Evolutionary conservation across 805 yeast species (phyloP).

Genomic region (Clavispora vitiphila): DNA sequence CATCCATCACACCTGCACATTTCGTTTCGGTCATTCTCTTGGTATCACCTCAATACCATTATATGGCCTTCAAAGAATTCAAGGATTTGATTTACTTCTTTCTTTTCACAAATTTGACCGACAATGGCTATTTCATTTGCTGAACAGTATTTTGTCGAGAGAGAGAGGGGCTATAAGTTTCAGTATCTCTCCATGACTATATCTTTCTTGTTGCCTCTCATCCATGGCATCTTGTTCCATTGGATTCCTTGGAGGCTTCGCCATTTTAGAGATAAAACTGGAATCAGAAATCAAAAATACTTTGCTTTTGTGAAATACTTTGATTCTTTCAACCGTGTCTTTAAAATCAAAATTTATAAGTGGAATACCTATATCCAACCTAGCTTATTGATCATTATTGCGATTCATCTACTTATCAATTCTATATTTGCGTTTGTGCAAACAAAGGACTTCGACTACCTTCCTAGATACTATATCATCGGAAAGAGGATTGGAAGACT

Average conservation of each 20-base stretch:
- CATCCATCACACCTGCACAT: not conserved
- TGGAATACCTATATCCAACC: constrained; percentile 36
- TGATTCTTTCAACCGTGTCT: constrained; percentile 24
- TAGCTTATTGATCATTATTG: constrained; percentile 27
- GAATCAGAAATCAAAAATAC: constrained; percentile 14
- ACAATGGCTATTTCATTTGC: constrained; percentile 28
- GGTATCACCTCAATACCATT: not conserved
- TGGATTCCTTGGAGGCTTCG: constrained; percentile 38
- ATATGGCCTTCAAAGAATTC: not conserved
- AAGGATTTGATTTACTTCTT: not conserved
- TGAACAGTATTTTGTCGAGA: constrained; percentile 36
- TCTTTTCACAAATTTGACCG: not conserved
- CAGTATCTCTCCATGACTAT: constrained; percentile 33
- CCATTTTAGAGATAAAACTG: constrained; percentile 13
- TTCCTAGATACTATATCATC: constrained; percentile 34
- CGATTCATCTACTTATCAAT: constrained; percentile 24
- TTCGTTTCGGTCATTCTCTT: not conserved
- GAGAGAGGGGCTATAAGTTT: constrained; percentile 27
- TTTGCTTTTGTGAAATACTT: constrained; percentile 25
- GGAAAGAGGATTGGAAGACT: constrained; percentile 40
- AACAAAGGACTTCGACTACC: constrained; percentile 36
- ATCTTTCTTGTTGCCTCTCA: constrained; percentile 19
- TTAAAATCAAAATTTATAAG: constrained; percentile 15
- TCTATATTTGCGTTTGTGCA: constrained; percentile 24
- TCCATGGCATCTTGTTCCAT: constrained; percentile 39